Conservation (phyloP, 2,329 filamentous ascomycete genomes). For the Fusarium anthophilum region DNA sequence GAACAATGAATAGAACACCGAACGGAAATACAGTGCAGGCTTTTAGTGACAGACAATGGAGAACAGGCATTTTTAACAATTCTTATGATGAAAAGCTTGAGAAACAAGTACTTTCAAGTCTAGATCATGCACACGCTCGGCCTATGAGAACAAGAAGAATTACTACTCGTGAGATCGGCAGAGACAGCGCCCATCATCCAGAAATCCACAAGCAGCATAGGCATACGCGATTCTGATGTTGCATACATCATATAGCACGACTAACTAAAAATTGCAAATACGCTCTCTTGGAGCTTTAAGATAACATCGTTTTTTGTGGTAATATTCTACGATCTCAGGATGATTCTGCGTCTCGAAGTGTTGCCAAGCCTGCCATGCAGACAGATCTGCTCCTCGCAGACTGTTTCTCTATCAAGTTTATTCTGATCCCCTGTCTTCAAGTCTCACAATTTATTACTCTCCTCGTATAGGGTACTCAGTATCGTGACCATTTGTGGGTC, state of each 20-base stretch:
- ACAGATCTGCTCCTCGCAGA: too few species aligned
- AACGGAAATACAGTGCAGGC: neutral
- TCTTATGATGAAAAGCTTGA: neutral
- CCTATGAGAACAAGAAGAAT: neutral
- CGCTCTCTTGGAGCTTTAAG: too few species aligned
- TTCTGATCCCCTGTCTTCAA: accelerated
- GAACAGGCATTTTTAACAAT: neutral
- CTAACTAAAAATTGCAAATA: neutral
- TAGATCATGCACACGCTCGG: accelerated
- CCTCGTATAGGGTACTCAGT: accelerated
- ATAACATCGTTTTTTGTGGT: too few species aligned
- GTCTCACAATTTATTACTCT: neutral
- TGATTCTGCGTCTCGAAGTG: neutral
- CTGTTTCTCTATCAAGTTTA: neutral
- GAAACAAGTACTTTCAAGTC: too few species aligned
- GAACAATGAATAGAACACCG: neutral
- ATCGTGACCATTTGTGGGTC: neutral
- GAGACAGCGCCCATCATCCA: accelerated
- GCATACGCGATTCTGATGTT: neutral
- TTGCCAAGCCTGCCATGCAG: neutral
- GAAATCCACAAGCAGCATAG: accelerated
- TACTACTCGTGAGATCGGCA: neutral
- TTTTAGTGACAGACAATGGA: accelerated
- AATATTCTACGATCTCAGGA: neutral
- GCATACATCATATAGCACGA: neutral